Evolutionary conservation across 805 yeast species (phyloP).

Genomic region (Candida pseudofarinosa): DNA sequence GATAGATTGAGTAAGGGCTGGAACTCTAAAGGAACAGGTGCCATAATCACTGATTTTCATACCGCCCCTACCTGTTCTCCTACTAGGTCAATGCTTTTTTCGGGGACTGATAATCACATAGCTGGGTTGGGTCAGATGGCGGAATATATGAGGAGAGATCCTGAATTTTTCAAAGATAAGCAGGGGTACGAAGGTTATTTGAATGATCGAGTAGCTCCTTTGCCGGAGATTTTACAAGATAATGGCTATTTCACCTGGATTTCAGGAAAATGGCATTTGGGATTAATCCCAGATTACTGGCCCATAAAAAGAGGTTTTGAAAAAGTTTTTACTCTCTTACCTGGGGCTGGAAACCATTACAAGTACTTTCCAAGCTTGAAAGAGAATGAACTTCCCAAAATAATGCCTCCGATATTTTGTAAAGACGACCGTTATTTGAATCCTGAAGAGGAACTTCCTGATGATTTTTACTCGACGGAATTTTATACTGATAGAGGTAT

Average conservation of each 20-base stretch:
- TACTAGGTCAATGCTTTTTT: conserved; percentile 55
- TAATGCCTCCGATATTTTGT: conserved; percentile 37
- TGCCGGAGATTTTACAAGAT: conserved; percentile 48
- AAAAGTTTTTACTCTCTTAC: conserved; percentile 44
- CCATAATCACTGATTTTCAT: conserved; percentile 54
- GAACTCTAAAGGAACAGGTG: conserved; percentile 24
- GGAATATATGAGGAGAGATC: conserved; percentile 35
- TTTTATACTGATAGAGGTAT: conserved; percentile 43
- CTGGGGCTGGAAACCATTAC: conserved; percentile 56
- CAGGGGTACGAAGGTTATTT: conserved; percentile 57
- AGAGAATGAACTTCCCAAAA: conserved; percentile 23
- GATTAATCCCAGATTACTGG: conserved; percentile 43
- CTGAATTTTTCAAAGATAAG: conserved; percentile 38
- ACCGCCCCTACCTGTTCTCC: conserved; percentile 66
- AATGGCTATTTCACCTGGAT: conserved; percentile 47
- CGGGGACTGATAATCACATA: conserved; percentile 60
- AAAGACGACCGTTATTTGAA: conserved; percentile 36
- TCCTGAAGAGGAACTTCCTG: conserved; percentile 37
- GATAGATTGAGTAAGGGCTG: conserved; percentile 32
- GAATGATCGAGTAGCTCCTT: conserved; percentile 48
- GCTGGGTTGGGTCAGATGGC: conserved; percentile 60
- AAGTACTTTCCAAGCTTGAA: conserved; percentile 39
- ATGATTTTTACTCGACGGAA: conserved; percentile 44
- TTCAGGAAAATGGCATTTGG: conserved; percentile 63
- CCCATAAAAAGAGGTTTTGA: conserved; percentile 50